phyloP scores from a whole-genome alignment of 2,329 filamentous ascomycete species.

The Pseudocercospora cruenta region DNA sequence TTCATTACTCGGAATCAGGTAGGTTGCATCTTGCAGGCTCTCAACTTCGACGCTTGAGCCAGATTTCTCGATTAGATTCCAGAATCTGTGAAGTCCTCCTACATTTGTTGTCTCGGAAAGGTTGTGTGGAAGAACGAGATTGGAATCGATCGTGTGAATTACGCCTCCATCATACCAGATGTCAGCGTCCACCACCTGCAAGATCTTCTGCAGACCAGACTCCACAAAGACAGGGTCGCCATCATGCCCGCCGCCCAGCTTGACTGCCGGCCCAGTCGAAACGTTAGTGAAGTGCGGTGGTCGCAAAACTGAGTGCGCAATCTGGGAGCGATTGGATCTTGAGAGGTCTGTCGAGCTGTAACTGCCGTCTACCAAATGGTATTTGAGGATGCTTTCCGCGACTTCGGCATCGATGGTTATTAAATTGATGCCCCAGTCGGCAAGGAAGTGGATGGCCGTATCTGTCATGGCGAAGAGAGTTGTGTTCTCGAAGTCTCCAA shows the following conservation, averaged over 20 bases:
- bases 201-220: slow-evolving; percentile 24
- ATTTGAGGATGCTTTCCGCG: slow-evolving; percentile 24
- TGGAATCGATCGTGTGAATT: slow-evolving; percentile 25
- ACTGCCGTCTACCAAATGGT: slow-evolving; percentile 21
- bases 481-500: slow-evolving; percentile 16
- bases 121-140: slow-evolving; percentile 28
- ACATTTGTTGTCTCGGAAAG: slow-evolving; percentile 24
- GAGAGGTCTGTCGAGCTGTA: slow-evolving; percentile 12
- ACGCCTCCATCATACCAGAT: slow-evolving; percentile 22
- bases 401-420: slow-evolving; percentile 23
- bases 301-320: slow-evolving; percentile 20
- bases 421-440: slow-evolving; percentile 25
- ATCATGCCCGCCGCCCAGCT: slow-evolving; percentile 10
- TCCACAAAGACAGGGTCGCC: slow-evolving; percentile 17
- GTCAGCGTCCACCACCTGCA: slow-evolving; percentile 12
- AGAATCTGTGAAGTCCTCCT: slow-evolving; percentile 19
- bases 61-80: slow-evolving; percentile 18
- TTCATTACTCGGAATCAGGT: slow-evolving; percentile 25
- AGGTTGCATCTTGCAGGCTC: slow-evolving; percentile 23
- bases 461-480: slow-evolving; percentile 26
- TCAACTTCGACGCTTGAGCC: slow-evolving; percentile 13
- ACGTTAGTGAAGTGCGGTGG: slow-evolving; percentile 19
- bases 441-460: slow-evolving; percentile 13
- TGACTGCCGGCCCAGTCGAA: slow-evolving; percentile 21
- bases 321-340: neutral